Conservation (phyloP, 306 rosid genomes). For the Ziziphus jujuba region DNA sequence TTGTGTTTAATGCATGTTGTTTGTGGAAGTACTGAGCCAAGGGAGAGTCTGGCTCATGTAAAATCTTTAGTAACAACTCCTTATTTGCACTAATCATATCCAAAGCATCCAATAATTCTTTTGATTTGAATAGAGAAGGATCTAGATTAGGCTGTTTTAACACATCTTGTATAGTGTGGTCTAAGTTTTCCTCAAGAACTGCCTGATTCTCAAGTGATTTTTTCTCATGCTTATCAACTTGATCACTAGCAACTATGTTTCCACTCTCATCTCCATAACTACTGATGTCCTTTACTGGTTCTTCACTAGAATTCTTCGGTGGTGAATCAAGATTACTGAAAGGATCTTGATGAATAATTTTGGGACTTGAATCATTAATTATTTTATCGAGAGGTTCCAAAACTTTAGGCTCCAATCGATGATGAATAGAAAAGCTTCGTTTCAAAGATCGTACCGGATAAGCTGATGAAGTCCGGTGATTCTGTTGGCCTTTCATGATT, state of each 20-base stretch:
- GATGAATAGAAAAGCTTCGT: constrained; percentile 32
- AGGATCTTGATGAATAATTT: constrained; percentile 16
- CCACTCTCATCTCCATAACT: constrained; percentile 32
- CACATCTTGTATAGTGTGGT: not conserved
- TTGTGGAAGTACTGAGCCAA: constrained; percentile 34
- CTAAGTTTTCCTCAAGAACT: constrained; percentile 9
- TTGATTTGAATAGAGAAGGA: constrained; percentile 46
- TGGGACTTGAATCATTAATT: constrained; percentile 29
- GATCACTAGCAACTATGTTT: constrained; percentile 15
- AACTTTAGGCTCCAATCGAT: constrained; percentile 23
- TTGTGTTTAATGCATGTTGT: constrained; percentile 34
- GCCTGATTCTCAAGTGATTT: not conserved
- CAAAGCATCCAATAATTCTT: constrained; percentile 64
- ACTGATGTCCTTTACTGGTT: constrained; percentile 15
- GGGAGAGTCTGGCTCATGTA: constrained; percentile 53
- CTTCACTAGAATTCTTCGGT: constrained; percentile 26
- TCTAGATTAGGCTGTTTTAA: constrained; percentile 38
- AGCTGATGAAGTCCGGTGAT: constrained; percentile 58
- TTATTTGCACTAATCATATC: constrained; percentile 46
- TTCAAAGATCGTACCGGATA: constrained; percentile 41
- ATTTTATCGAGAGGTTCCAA: constrained; percentile 35
- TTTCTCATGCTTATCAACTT: constrained; percentile 28
- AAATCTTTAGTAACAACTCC: constrained; percentile 38
- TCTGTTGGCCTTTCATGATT: constrained; percentile 44
- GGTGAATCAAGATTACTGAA: constrained; percentile 21